Conservation (phyloP, 257 asterid genomes). For the Lycium barbarum region DNA sequence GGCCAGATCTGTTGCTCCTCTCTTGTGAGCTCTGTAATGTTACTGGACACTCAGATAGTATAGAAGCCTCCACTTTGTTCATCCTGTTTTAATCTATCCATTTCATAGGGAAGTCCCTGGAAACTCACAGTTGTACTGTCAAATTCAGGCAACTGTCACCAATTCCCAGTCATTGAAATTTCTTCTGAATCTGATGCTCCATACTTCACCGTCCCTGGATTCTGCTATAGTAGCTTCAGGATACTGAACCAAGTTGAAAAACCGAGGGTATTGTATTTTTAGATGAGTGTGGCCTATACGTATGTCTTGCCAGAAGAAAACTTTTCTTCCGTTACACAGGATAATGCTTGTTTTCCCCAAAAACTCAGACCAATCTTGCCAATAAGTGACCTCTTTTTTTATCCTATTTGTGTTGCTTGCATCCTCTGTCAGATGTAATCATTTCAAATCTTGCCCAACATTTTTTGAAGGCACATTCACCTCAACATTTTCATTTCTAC, state of each 20-base stretch:
- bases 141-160: neutral
- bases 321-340: neutral
- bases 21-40: neutral
- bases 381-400: neutral
- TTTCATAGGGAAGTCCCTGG: neutral
- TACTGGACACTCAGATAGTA: neutral
- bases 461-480: neutral
- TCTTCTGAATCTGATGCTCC: neutral
- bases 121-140: neutral
- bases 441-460: constrained; percentile 10
- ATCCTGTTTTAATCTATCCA: neutral
- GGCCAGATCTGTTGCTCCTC: neutral
- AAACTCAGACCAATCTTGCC: neutral
- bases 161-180: neutral
- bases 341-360: neutral
- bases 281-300: neutral
- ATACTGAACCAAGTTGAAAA: constrained; percentile 7
- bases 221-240: neutral
- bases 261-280: neutral
- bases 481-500: neutral
- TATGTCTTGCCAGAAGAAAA: neutral
- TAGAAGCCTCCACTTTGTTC: constrained; percentile 11
- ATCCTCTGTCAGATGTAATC: neutral
- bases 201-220: neutral
- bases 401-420: neutral